A percentile compares a stretch with the other conserved stretches of the same genome.
phyloP scores from a whole-genome alignment of 768 basidiomycete genomes.

The Boletus reticuloceps region DNA sequence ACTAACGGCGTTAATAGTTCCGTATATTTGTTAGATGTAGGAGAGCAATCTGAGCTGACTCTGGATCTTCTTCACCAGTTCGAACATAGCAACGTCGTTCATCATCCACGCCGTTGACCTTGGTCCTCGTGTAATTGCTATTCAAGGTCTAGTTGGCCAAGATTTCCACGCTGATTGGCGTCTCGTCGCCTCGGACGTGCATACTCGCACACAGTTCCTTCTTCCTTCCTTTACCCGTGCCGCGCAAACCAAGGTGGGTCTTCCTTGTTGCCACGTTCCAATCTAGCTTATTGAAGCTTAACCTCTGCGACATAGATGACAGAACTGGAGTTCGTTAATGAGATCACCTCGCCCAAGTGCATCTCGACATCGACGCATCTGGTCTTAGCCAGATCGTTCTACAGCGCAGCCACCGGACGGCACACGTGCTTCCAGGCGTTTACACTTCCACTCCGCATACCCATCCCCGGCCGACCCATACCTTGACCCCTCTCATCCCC shows the following conservation, averaged over 20 bases:
- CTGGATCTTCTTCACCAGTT: constrained; percentile 1
- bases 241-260: not conserved
- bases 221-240: not conserved
- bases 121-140: not conserved
- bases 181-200: not conserved
- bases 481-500: too few species aligned
- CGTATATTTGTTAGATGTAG: constrained; percentile 1
- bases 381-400: not conserved
- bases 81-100: not conserved
- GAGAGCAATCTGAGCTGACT: not conserved
- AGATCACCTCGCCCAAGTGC: not conserved
- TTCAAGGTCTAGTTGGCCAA: not conserved
- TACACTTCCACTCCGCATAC: not conserved
- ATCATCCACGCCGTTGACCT: not conserved
- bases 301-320: not conserved
- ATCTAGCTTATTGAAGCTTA: not conserved
- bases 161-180: not conserved
- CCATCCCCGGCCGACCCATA: not conserved
- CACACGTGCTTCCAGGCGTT: not conserved
- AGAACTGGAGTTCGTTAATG: not conserved
- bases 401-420: not conserved
- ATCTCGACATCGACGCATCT: not conserved
- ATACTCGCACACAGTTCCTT: not conserved
- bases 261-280: not conserved
- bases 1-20: constrained; percentile 5